Evolutionary conservation across 805 yeast species (phyloP).

Genomic region (Candida vaughaniae): DNA sequence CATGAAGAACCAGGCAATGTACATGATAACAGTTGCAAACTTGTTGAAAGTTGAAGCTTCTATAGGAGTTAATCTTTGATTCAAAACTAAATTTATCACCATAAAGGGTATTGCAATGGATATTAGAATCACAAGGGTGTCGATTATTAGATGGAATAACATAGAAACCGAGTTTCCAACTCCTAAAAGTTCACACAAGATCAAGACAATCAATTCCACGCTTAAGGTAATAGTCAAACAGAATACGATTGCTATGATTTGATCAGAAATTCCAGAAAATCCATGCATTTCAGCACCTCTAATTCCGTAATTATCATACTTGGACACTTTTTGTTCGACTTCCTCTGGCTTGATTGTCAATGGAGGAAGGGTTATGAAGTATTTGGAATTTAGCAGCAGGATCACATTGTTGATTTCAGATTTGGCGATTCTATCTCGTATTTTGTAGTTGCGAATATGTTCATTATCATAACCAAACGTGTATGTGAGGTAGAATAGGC

Average conservation of each 20-base stretch:
- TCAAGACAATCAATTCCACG: constrained; percentile 29
- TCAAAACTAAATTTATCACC: constrained; percentile 29
- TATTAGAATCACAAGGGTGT: constrained; percentile 36
- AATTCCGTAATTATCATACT: constrained; percentile 1
- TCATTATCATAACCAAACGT: constrained; percentile 13
- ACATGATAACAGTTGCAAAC: constrained; percentile 6
- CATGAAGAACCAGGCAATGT: constrained; percentile 31
- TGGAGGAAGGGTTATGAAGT: not conserved
- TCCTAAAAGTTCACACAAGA: constrained; percentile 35
- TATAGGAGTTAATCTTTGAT: constrained; percentile 24
- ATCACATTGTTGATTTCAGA: constrained; percentile 23
- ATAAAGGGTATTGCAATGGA: constrained; percentile 46
- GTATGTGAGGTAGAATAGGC: constrained; percentile 9
- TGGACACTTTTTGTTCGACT: constrained; percentile 1
- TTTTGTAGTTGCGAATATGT: constrained; percentile 16
- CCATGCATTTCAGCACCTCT: constrained; percentile 12
- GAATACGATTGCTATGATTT: constrained; percentile 24
- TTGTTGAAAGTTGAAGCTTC: constrained; percentile 3
- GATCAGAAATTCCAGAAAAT: not conserved
- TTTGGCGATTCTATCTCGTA: constrained; percentile 12
- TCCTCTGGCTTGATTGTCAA: constrained; percentile 1
- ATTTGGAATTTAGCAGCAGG: constrained; percentile 1
- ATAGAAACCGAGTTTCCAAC: constrained; percentile 22
- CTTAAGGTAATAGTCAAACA: constrained; percentile 30
- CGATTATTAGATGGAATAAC: constrained; percentile 40